Percentiles rank a stretch among this genome's conserved stretches.
Evolutionary conservation across 306 rosid species (phyloP).

Genomic region (Inga oerstediana): DNA sequence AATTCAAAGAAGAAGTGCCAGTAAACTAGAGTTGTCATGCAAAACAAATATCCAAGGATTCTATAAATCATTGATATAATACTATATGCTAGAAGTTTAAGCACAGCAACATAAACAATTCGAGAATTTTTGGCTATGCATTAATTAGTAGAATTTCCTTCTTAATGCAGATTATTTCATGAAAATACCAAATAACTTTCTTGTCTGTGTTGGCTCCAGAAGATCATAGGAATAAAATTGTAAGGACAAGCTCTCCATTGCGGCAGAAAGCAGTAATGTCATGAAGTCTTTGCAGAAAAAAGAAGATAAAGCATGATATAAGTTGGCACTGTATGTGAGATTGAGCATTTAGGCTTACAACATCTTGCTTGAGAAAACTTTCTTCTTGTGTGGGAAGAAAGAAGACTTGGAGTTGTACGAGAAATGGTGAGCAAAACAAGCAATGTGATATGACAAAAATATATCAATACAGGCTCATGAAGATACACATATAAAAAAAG

Average conservation of each 20-base stretch:
- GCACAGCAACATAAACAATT: not conserved
- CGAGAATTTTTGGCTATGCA: not conserved
- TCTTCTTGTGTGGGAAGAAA: not conserved
- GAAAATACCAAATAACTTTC: conserved; percentile 7
- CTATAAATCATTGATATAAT: not conserved
- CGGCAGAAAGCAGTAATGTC: not conserved
- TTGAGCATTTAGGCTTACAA: not conserved
- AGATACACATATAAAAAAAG: not conserved
- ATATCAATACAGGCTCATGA: not conserved
- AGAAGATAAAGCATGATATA: not conserved
- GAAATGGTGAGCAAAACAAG: not conserved
- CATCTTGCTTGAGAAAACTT: not conserved
- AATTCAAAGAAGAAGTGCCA: conserved; percentile 6
- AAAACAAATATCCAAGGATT: conserved; percentile 21
- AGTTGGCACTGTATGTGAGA: not conserved
- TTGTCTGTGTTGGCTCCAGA: conserved; percentile 9
- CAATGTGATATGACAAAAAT: not conserved
- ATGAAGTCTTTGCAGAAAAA: not conserved
- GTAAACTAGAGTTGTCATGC: conserved; percentile 7
- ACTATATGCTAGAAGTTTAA: not conserved
- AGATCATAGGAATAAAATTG: not conserved
- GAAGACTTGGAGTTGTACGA: not conserved
- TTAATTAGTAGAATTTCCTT: conserved; percentile 15
- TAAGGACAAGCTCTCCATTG: not conserved
- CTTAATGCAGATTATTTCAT: not conserved